A percentile compares a stretch with the other conserved stretches of the same genome.
Evolutionary conservation across 805 yeast genomes (phyloP).

Genomic region (Huiozyma sinensis): DNA sequence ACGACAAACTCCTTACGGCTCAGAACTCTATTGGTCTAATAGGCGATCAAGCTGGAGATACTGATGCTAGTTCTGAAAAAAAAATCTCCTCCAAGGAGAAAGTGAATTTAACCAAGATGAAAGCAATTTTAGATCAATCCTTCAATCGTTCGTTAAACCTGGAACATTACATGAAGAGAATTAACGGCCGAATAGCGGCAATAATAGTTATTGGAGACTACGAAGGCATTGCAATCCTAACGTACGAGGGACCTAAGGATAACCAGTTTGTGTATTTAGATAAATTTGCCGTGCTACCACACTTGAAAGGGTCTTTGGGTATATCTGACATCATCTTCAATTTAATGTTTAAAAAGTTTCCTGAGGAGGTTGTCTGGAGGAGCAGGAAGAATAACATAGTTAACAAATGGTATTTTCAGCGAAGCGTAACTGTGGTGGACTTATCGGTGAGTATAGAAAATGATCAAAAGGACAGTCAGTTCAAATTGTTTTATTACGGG

Average conservation of each 20-base stretch:
- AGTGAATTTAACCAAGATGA: slow-evolving; percentile 48
- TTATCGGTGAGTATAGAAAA: slow-evolving; percentile 27
- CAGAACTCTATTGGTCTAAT: slow-evolving; percentile 24
- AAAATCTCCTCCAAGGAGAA: slow-evolving; percentile 3
- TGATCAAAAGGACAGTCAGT: slow-evolving; percentile 20
- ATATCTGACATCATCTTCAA: slow-evolving; percentile 91
- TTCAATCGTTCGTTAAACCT: slow-evolving; percentile 61
- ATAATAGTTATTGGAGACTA: slow-evolving; percentile 85
- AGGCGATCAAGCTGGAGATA: slow-evolving; percentile 1
- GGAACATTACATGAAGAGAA: slow-evolving; percentile 54
- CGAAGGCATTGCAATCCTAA: slow-evolving; percentile 88
- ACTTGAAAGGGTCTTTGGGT: slow-evolving; percentile 83
- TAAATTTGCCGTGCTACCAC: slow-evolving; percentile 81
- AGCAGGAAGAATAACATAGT: slow-evolving; percentile 81
- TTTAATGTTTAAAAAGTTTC: slow-evolving; percentile 55
- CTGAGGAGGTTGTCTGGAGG: slow-evolving; percentile 77
- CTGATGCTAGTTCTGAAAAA: not conserved
- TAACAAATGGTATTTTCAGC: slow-evolving; percentile 94
- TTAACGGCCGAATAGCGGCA: slow-evolving; percentile 59
- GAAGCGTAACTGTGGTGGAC: slow-evolving; percentile 62
- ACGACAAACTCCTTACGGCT: slow-evolving; percentile 11
- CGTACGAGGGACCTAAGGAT: slow-evolving; percentile 51
- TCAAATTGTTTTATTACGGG: slow-evolving; percentile 35
- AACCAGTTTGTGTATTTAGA: slow-evolving; percentile 66
- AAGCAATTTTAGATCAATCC: slow-evolving; percentile 61